Evolutionary conservation across 1,284 basidiomycete species (phyloP).

Genomic region (Cutaneotrichosporon mucoides): DNA sequence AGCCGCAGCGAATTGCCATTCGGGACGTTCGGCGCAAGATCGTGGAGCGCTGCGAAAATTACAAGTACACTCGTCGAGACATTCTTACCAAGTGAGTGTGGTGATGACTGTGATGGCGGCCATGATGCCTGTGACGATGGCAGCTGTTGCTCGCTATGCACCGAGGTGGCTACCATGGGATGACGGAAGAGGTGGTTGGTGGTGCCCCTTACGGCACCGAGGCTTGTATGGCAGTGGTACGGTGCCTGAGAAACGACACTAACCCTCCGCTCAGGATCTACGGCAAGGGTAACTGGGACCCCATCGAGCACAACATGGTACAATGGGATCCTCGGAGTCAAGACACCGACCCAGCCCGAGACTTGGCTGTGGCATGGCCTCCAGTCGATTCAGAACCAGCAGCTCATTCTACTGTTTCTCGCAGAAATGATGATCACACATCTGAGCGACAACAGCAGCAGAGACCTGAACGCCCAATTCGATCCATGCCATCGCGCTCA

Average conservation of each 20-base stretch:
- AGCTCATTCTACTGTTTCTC: no score
- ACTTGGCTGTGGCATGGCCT: constrained; percentile 20
- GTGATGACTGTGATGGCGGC: neutral
- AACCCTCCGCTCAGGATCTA: constrained; percentile 1
- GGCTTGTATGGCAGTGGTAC: no score
- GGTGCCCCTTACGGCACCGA: no score
- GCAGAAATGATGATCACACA: no score
- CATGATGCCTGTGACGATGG: no score
- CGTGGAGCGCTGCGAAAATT: constrained; percentile 50
- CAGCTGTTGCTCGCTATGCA: neutral
- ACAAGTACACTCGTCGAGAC: constrained; percentile 50
- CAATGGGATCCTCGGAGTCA: constrained; percentile 34
- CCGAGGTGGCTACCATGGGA: neutral
- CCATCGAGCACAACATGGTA: constrained; percentile 42
- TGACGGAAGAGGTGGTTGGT: constrained; percentile 2
- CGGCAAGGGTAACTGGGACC: constrained; percentile 44
- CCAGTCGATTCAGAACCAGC: no score
- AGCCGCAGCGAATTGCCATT: constrained; percentile 38
- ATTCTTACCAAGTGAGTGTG: constrained; percentile 46
- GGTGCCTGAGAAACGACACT: neutral
- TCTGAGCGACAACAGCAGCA: no score
- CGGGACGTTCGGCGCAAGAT: constrained; percentile 46
- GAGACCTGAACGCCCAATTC: neutral
- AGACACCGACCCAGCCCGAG: constrained; percentile 40
- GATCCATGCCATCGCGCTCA: neutral